Conservation (phyloP, 1,284 basidiomycete genomes). For the Cutaneotrichosporon cutaneum region DNA sequence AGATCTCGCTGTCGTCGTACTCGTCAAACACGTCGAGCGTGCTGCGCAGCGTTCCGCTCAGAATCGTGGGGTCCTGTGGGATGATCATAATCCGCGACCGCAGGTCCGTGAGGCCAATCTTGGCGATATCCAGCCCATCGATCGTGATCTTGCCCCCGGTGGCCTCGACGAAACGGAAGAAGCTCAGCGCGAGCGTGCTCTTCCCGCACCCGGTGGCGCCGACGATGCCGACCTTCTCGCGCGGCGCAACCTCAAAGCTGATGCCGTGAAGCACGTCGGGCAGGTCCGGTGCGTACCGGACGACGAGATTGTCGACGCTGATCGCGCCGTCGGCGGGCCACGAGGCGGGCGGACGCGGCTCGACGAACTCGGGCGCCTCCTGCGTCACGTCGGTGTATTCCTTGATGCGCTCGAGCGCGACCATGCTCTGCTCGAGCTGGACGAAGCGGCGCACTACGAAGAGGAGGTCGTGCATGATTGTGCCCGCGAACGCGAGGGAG, state of each 20-base stretch:
- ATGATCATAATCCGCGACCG: conserved; percentile 80
- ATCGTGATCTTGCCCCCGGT: conserved; percentile 76
- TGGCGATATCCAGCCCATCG: conserved; percentile 79
- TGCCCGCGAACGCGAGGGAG: conserved; percentile 75
- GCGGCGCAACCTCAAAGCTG: conserved; percentile 71
- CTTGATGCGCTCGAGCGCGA: conserved; percentile 80
- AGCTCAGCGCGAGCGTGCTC: conserved; percentile 82
- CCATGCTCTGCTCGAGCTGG: conserved; percentile 88
- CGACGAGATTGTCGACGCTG: conserved; percentile 73
- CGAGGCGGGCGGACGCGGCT: conserved; percentile 74
- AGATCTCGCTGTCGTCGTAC: conserved; percentile 81
- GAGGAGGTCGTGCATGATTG: conserved; percentile 69
- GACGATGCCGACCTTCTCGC: conserved; percentile 74
- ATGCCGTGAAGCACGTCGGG: conserved; percentile 82
- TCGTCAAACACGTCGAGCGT: conserved; percentile 89
- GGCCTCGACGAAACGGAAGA: conserved; percentile 94
- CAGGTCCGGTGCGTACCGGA: conserved; percentile 76
- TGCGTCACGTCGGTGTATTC: conserved; percentile 72
- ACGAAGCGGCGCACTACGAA: conserved; percentile 65
- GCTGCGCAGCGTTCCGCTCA: conserved; percentile 80
- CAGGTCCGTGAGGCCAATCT: conserved; percentile 83
- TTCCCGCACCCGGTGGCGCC: conserved; percentile 76
- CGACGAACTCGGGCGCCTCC: conserved; percentile 76
- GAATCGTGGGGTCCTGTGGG: conserved; percentile 88
- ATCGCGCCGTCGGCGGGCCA: conserved; percentile 81